These are phyloP conservation scores for Eremochloa ophiuroides DNA, from an alignment of 176 grass and related monocot genomes.

Conservation along the genomic window DNA sequence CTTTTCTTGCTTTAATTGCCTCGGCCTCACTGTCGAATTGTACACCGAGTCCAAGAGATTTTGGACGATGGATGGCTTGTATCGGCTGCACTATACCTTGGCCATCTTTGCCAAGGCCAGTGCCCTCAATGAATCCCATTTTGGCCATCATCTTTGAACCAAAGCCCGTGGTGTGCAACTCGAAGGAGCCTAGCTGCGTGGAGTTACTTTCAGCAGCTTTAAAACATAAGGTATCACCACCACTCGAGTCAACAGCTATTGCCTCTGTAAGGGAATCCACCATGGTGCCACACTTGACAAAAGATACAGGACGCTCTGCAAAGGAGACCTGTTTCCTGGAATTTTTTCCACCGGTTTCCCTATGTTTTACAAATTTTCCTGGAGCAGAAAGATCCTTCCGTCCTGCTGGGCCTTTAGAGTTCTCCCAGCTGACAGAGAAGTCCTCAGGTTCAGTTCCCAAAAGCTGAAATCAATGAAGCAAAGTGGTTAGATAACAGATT, in stretches of 20 bases:
- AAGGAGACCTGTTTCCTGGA: constrained; percentile 39
- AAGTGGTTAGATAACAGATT: background rate
- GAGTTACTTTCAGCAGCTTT: constrained; percentile 4
- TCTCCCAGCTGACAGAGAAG: constrained; percentile 48
- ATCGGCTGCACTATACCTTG: constrained; percentile 84
- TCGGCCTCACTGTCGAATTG: constrained; percentile 55
- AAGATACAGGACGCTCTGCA: constrained; percentile 63
- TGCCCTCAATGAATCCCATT: constrained; percentile 87
- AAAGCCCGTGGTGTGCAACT: constrained; percentile 87
- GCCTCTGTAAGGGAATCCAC: constrained; percentile 39
- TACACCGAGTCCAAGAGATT: constrained; percentile 84
- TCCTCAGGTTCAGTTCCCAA: constrained; percentile 57
- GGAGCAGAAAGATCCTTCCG: constrained; percentile 25
- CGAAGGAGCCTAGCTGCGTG: constrained; percentile 59
- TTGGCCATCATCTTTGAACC: constrained; percentile 97
- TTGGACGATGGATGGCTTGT: constrained; percentile 67
- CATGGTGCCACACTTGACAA: constrained; percentile 74
- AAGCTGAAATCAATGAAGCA: constrained; percentile 41
- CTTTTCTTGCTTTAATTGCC: constrained; percentile 22
- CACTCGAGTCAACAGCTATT: constrained; percentile 34
- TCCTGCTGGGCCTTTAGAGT: constrained; percentile 30
- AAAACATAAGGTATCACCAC: constrained; percentile 19
- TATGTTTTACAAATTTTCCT: constrained; percentile 39
- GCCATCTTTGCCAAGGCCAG: constrained; percentile 78
- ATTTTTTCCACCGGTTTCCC: constrained; percentile 36